Evolutionary conservation across 768 basidiomycete species (phyloP), one percentile per base, ranked within the genome.

Genomic region (Naganishia vishniacii): DNA sequence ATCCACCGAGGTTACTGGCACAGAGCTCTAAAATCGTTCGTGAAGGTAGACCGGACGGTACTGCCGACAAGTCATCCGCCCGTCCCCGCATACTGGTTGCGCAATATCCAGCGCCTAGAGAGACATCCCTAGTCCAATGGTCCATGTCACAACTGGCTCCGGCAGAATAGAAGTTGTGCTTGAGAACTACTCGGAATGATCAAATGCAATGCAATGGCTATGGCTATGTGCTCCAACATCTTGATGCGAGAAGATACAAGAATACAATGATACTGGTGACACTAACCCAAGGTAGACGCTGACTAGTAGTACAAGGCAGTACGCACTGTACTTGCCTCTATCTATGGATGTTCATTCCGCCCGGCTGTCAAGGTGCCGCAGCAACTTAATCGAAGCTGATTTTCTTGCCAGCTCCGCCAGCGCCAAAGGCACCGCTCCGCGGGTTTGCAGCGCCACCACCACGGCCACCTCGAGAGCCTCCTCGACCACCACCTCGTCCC

Each of bases 371-470:
- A 37, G n/a, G 9, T 15, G 42, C 42, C 42, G 42, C 42, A 44
- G n/a, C 11, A 11, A 37, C 34, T 67, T 73, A 76, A 61, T 74
- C 75, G 66, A 77, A 77, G 37, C 70, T 65, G 58, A 76, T 69
- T 72, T 78, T 78, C 49, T 71, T 69, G 72, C 88, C 88, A 70
- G 84, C 84, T 61, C 81, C 83, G 26, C 82, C 71, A 49, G 83
- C 78, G 72, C 87, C 84, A 34, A n/a, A n/a, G n/a, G 84, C 88
- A 29, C 88, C 88, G 44, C 78, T 83, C 70, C 86, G 83, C 61
- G n/a, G n/a, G n/a, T n/a, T n/a, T n/a, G n/a, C n/a, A n/a, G n/a
- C n/a, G n/a, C n/a, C n/a, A n/a, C n/a, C n/a, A n/a, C n/a, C n/a
- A n/a, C n/a, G 59, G 47, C 65, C 70, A 62, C 74, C 71, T 58